These are phyloP conservation scores for Cubamyces sp. DNA, from an alignment of 768 basidiomycete genomes.

Conservation along the genomic window DNA sequence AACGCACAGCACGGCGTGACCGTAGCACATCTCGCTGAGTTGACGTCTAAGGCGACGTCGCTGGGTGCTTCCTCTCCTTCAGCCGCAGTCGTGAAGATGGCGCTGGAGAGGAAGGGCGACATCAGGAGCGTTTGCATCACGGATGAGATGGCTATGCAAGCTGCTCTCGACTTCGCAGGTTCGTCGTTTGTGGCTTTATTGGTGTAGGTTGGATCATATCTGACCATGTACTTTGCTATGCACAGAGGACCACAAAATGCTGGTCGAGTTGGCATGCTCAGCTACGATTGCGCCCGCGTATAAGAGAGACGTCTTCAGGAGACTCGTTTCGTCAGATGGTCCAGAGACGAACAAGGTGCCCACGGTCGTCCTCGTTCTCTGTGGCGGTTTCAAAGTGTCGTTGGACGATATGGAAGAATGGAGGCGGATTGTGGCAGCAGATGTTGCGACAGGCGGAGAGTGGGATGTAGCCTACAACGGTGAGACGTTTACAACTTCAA, in stretches of 20 bases:
- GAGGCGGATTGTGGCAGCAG: conserved; percentile 41
- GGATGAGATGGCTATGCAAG: conserved; percentile 71
- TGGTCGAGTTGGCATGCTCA: conserved; percentile 77
- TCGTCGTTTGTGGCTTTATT: conserved; percentile 26
- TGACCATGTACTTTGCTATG: neutral
- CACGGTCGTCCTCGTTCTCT: conserved; percentile 67
- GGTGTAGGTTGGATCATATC: neutral
- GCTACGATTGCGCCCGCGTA: conserved; percentile 73
- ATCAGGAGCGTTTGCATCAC: conserved; percentile 64
- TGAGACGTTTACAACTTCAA: conserved; percentile 6
- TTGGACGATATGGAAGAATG: conserved; percentile 57
- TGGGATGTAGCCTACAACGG: conserved; percentile 31
- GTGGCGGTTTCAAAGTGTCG: conserved; percentile 73
- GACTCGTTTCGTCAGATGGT: conserved; percentile 45
- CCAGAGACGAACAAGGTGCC: conserved; percentile 34
- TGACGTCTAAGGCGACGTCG: conserved; percentile 71
- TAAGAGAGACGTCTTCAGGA: conserved; percentile 55
- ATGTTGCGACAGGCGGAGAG: conserved; percentile 33
- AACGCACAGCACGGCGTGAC: conserved; percentile 50
- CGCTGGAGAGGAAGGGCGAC: conserved; percentile 59
- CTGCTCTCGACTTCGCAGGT: conserved; percentile 63
- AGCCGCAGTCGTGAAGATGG: conserved; percentile 63
- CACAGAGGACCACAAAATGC: conserved; percentile 73
- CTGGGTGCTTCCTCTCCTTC: conserved; percentile 72
- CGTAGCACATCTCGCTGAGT: conserved; percentile 57